A percentile compares a stretch with the other conserved stretches of the same genome.
Conservation (phyloP, 345 rosid genomes). For the Gynandropsis gynandra region DNA sequence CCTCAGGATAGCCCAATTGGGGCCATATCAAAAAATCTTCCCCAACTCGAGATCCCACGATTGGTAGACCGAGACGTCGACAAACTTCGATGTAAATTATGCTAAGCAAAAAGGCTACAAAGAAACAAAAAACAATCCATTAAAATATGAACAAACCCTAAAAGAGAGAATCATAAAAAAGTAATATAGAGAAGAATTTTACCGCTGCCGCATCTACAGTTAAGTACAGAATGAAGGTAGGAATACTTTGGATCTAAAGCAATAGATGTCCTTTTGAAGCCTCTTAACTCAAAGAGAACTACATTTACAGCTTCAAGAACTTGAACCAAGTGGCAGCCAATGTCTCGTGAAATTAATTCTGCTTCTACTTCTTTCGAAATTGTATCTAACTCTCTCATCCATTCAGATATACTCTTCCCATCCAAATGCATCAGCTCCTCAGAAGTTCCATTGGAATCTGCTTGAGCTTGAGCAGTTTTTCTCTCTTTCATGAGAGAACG, state of each 20-base stretch:
- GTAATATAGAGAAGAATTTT: slow-evolving; percentile 26
- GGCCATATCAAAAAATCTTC: slow-evolving; percentile 97
- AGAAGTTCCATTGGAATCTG: slow-evolving; percentile 31
- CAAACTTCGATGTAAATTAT: slow-evolving; percentile 91
- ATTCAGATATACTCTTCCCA: slow-evolving; percentile 53
- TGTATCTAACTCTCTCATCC: slow-evolving; percentile 59
- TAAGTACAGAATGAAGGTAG: slow-evolving; percentile 71
- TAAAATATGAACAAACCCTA: neutral
- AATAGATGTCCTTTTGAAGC: slow-evolving; percentile 64
- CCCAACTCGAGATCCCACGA: slow-evolving; percentile 94
- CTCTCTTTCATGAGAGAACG: slow-evolving; percentile 41
- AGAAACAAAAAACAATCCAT: slow-evolving; percentile 3
- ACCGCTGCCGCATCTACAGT: slow-evolving; percentile 76
- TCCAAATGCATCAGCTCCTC: slow-evolving; percentile 53
- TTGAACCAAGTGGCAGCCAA: slow-evolving; percentile 71
- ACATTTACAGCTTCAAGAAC: slow-evolving; percentile 75
- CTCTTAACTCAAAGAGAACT: slow-evolving; percentile 71
- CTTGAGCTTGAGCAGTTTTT: slow-evolving; percentile 24
- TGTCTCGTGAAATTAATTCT: slow-evolving; percentile 67
- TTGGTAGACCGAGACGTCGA: slow-evolving; percentile 56
- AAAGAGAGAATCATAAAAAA: slow-evolving; percentile 3
- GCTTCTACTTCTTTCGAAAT: slow-evolving; percentile 80
- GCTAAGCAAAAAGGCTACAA: slow-evolving; percentile 82
- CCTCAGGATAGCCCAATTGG: slow-evolving; percentile 74
- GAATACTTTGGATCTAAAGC: slow-evolving; percentile 57